Base-by-base conservation (phyloP, 78 protist genomes). In the Dictyostelium firmibasis region DNA sequence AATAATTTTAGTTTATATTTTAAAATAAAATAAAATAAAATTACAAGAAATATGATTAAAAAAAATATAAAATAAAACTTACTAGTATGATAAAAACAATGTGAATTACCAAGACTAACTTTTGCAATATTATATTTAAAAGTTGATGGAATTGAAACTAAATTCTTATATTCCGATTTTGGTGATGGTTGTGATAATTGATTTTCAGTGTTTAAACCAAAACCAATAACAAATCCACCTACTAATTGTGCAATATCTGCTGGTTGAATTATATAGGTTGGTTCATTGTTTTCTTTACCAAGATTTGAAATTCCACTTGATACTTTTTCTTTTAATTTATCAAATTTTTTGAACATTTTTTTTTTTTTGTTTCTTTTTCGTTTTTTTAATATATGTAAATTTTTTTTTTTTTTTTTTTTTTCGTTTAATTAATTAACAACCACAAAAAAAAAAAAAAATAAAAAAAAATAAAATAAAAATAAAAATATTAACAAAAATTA, bases 201-300 rank as follows among this genome's bases (percentile, higher is more conserved):
- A 36, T 81, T 81, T 38, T 78, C 86, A 23, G 69, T 20, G 50
- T 89, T 89, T n/a, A 25, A 43, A 43, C 94, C 94, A 18, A 89
- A 36, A 16, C 64, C 94, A 70, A 89, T 84, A 18, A 60, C 86
- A 75, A 89, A 89, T 3, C 94, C 94, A 67, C 94, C 94, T 11
- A 43, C 75, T 33, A 89, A 29, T n/a, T n/a, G 18, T 38, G 53
- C 41, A 4, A 18, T 6, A 38, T 89, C 94, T 3, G 81, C 77
- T 69, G 86, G 94, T 33, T 27, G 47, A 43, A 89, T 67, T 14
- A 89, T 75, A 29, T n/a, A 31, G 10, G 57, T 36, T 14, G 27
- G 25, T 43, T 84, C 72, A 16, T 60, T 62, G 25, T 81, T 60
- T 3, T 82, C 38, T 77, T 77, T 43, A 41, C 83, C 83, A 10